Base-by-base conservation (phyloP, 106 monocot species). In the Iris macrosiphon region DNA sequence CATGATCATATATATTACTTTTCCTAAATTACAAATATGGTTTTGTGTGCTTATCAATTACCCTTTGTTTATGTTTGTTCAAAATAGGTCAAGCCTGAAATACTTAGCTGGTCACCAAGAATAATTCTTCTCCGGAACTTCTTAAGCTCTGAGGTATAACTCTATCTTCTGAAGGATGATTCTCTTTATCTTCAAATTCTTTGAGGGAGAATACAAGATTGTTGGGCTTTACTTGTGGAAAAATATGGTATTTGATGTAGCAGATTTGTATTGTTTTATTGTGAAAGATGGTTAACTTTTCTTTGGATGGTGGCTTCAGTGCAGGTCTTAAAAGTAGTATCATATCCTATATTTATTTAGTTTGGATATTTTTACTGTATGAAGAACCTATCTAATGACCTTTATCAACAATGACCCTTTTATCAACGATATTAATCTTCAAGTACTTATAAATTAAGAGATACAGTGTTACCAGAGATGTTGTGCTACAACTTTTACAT, bases 81-180 rank as follows among this genome's bases (percentile, higher is more conserved):
- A 33, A 17, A 14, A 23, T 38, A 56, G 56, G 56, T 56, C 56
- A 56, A 56, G 23, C 56, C 56, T 20, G 56, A 56, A 39, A 28
- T 56, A 56, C 56, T 56, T 11, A 56, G 38, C 56, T 56, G 56
- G 56, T 56, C 56, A 0, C 56, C 56, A 56, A 56, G 56, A 20
- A 56, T 56, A 37, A 39, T 56, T 56, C 56, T 56, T 21, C 39
- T 38, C 34, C 34, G 18, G n/a, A 56, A 56, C n/a, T 56, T 56
- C 56, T 39, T 56, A 39, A 56, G 56, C 13, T 21, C 14, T 20
- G 56, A 56, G 56, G 56, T 56, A 39, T 35, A 35, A 16, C 1
- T 54, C 11, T 14, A 28, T 51, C 27, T 28, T 51, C 37, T 51
- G n/a, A n/a, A n/a, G n/a, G n/a, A n/a, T n/a, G n/a, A 35, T 55